phyloP scores from a whole-genome alignment of 768 basidiomycete species.

The Leccinellum rugosiceps region DNA sequence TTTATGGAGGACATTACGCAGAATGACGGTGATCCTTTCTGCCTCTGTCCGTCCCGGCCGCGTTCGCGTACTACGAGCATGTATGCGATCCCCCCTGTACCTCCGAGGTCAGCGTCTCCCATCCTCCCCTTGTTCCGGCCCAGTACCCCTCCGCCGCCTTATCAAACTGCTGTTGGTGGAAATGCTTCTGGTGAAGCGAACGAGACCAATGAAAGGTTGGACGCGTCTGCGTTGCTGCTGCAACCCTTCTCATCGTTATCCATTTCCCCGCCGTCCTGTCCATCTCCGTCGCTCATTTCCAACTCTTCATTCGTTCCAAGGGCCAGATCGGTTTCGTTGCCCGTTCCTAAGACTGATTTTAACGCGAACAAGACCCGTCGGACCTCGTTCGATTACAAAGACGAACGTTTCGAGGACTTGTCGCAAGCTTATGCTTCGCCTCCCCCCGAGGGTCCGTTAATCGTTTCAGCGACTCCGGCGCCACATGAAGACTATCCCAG shows the following conservation, averaged over 20 bases:
- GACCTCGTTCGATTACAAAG: slow-evolving; percentile 12
- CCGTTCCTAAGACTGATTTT: slow-evolving; percentile 4
- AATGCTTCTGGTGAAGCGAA: neutral
- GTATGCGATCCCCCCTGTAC: slow-evolving; percentile 11
- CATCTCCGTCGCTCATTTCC: slow-evolving; percentile 3
- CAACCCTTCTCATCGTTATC: slow-evolving; percentile 24
- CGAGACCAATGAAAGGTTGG: slow-evolving; percentile 9
- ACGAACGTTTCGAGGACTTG: slow-evolving; percentile 27
- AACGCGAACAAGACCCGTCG: slow-evolving; percentile 10
- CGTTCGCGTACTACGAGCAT: slow-evolving; percentile 33
- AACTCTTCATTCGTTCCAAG: slow-evolving; percentile 15
- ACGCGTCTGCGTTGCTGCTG: slow-evolving; percentile 26
- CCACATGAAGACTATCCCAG: slow-evolving; percentile 25
- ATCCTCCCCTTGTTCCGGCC: slow-evolving; percentile 23
- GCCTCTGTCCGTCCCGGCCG: slow-evolving; percentile 14
- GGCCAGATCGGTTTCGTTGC: slow-evolving; percentile 28
- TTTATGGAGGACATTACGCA: slow-evolving; percentile 4
- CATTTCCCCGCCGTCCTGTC: slow-evolving; percentile 9
- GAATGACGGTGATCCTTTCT: slow-evolving; percentile 25
- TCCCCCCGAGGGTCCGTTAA: slow-evolving; percentile 28
- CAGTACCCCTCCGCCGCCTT: slow-evolving; percentile 25
- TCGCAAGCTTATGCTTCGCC: slow-evolving; percentile 30
- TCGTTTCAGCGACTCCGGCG: slow-evolving; percentile 14
- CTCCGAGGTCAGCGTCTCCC: slow-evolving; percentile 4
- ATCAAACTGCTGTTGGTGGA: slow-evolving; percentile 12